phyloP scores from a whole-genome alignment of 305 asterid species.

The Fraxinus latifolia region DNA sequence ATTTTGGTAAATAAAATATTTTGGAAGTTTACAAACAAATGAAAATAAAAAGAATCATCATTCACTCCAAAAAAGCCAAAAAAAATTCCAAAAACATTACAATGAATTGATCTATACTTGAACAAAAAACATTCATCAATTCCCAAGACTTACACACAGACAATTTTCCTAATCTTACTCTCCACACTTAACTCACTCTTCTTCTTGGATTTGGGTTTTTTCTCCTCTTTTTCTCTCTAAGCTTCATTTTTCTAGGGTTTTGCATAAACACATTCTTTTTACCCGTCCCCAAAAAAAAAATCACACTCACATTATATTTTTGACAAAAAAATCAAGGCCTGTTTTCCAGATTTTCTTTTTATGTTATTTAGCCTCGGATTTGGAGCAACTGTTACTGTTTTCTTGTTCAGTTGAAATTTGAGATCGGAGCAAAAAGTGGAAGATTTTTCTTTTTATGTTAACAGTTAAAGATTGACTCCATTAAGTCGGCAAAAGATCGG shows the following conservation, averaged over 20 bases:
- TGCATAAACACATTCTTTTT: conserved; percentile 37
- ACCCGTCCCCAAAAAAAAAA: neutral
- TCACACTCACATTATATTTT: conserved; percentile 29
- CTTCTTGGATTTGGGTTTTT: conserved; percentile 43
- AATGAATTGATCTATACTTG: neutral
- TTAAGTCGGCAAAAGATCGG: conserved; percentile 37
- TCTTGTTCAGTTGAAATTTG: conserved; percentile 31
- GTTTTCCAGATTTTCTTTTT: conserved; percentile 14
- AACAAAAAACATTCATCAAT: conserved; percentile 52
- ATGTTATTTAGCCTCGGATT: conserved; percentile 27
- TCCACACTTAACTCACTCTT: conserved; percentile 21
- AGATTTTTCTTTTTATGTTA: conserved; percentile 28
- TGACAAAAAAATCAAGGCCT: conserved; percentile 11
- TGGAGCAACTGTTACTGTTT: conserved; percentile 19
- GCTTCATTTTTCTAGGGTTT: conserved; percentile 51
- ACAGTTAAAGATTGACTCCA: neutral
- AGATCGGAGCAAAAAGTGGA: conserved; percentile 38
- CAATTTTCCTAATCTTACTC: neutral
- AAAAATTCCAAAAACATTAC: neutral
- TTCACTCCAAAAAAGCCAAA: neutral
- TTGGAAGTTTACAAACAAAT: neutral
- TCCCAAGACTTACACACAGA: conserved; percentile 45
- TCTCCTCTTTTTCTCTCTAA: neutral
- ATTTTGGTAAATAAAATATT: neutral
- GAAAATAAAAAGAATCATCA: neutral